Percentiles rank a stretch among this genome's conserved stretches.
phyloP scores from a whole-genome alignment of 164 flowering plant species.

The Nymphaea colorata region DNA sequence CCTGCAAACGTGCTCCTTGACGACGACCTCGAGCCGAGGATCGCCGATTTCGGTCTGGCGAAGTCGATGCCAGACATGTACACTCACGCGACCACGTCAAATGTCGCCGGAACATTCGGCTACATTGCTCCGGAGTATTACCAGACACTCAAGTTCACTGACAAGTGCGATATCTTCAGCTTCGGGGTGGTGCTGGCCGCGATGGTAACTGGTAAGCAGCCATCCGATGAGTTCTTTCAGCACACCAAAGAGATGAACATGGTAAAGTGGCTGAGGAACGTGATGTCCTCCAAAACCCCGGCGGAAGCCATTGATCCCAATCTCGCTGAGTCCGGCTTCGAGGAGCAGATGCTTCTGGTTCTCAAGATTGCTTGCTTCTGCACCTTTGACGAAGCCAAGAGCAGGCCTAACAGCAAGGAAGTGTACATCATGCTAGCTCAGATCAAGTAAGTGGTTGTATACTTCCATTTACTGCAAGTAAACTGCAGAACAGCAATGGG shows the following conservation, averaged over 20 bases:
- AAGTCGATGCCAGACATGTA: constrained; percentile 58
- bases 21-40: constrained; percentile 82
- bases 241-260: constrained; percentile 52
- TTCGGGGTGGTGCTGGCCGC: constrained; percentile 74
- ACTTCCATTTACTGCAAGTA: neutral
- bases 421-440: constrained; percentile 71
- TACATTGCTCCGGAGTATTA: constrained; percentile 92
- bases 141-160: constrained; percentile 81
- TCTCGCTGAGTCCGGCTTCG: constrained; percentile 50
- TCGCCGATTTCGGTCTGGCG: constrained; percentile 91
- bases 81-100: constrained; percentile 63
- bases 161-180: constrained; percentile 83
- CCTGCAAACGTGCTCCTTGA: constrained; percentile 82
- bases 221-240: constrained; percentile 71
- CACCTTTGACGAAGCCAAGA: constrained; percentile 65
- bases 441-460: constrained; percentile 12
- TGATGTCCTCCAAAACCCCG: constrained; percentile 71
- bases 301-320: constrained; percentile 49
- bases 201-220: constrained; percentile 65
- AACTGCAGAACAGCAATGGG: neutral
- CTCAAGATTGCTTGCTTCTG: constrained; percentile 90
- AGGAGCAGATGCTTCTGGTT: constrained; percentile 73
- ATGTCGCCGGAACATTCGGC: constrained; percentile 77
- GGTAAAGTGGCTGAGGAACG: constrained; percentile 79
- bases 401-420: constrained; percentile 88